Evolutionary conservation across 1,284 basidiomycete genomes (phyloP), one percentile per base, ranked within the genome.

Genomic region (Lignosus rhinocerotis): DNA sequence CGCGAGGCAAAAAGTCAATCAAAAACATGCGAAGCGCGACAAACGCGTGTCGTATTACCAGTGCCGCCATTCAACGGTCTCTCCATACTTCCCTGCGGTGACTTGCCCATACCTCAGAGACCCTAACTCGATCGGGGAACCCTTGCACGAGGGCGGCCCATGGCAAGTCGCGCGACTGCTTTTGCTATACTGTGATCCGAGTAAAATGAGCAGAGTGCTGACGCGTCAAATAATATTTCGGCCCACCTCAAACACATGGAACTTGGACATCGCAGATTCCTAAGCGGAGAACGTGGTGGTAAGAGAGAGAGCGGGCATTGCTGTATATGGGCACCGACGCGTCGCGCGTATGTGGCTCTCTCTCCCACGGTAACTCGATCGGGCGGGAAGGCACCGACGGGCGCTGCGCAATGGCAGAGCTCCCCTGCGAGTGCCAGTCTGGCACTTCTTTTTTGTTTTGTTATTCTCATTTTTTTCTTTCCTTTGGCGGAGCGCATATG

Each of bases 11-110:
- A 21, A 43, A 12, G 51, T 54, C 51, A 51, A 59, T 59, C 55
- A 59, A n/a, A 41, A 11, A 36, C 14, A 25, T 38, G 16, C n/a
- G 32, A 50, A 55, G 34, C 14, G 21, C 30, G 36, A 14, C 33
- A 31, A 38, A 49, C 73, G 64, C 16, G 42, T 25, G 14, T n/a
- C 14, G 52, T 33, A n/a, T n/a, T n/a, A 89, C 89, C 90, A 91
- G 66, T 92, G 88, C 41, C 82, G 75, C 88, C 88, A 91, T 69
- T 85, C 79, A 2, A 90, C 80, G 0, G 77, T 80, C 68, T 89
- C 85, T 48, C 85, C 83, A 55, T 78, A 83, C 47, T 78, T 71
- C n/a, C 69, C 75, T 10, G 67, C 66, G 5, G 69, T 71, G 2
- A 78, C 76, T 50, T 75, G 71, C 0, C 89, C 89, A 62, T 91